Conservation (phyloP, 2,329 filamentous ascomycete genomes). For the Paecilomyces sp. region DNA sequence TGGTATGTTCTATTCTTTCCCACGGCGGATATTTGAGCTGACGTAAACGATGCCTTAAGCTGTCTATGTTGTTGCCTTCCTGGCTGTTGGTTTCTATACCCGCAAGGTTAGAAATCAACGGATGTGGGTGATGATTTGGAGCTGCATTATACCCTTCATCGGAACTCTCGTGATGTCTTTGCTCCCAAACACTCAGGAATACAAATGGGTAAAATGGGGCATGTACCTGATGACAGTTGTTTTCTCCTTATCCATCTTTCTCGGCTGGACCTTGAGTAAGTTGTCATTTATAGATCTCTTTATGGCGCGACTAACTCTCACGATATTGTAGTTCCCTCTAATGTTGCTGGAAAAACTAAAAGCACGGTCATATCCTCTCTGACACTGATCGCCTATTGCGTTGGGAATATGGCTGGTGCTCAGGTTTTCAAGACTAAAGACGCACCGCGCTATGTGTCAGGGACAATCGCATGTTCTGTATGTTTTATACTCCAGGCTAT, state of each 20-base stretch:
- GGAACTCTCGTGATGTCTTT: conserved; percentile 27
- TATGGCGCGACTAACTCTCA: neutral
- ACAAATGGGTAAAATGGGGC: conserved; percentile 31
- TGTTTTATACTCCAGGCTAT: conserved; percentile 34
- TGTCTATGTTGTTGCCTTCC: neutral
- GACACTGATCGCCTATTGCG: conserved; percentile 41
- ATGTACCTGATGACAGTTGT: conserved; percentile 27
- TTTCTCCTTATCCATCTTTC: conserved; percentile 24
- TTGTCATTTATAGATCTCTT: neutral
- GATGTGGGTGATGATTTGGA: neutral
- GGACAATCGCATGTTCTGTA: conserved; percentile 30
- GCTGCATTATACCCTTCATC: conserved; percentile 22
- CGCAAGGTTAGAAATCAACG: neutral
- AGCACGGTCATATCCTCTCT: conserved; percentile 40
- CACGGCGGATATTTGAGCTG: neutral
- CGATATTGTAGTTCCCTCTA: conserved; percentile 29
- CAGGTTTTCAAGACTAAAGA: conserved; percentile 41
- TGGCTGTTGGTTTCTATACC: neutral
- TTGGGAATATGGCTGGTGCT: conserved; percentile 42
- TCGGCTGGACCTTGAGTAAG: conserved; percentile 23
- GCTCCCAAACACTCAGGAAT: conserved; percentile 20
- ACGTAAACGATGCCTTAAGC: neutral
- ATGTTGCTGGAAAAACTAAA: conserved; percentile 42
- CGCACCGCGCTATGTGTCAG: conserved; percentile 39
- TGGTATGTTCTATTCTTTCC: conserved; percentile 19